These are phyloP conservation scores for Verticillium alfalfae DNA, from an alignment of 2,329 filamentous ascomycete genomes.

Conservation along the genomic window DNA sequence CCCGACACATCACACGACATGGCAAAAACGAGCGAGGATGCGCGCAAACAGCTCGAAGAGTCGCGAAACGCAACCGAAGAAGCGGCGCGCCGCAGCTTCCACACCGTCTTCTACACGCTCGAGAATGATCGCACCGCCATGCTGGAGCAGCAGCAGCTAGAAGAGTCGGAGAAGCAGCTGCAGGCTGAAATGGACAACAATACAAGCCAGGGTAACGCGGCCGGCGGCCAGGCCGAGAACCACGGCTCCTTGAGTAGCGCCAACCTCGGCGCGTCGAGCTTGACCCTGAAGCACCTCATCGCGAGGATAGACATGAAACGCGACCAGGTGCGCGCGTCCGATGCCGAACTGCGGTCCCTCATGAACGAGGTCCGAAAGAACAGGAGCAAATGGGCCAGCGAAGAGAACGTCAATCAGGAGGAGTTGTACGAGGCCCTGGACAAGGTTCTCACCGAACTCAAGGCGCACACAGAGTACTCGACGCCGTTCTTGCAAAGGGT, in stretches of 20 bases:
- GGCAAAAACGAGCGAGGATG: constrained; percentile 74
- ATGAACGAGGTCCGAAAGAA: constrained; percentile 99
- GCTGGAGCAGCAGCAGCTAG: constrained; percentile 93
- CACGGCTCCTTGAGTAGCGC: constrained; percentile 89
- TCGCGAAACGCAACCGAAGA: constrained; percentile 88
- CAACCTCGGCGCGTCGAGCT: constrained; percentile 90
- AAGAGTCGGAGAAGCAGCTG: constrained; percentile 92
- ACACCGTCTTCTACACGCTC: constrained; percentile 89
- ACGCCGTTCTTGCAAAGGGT: constrained; percentile 92
- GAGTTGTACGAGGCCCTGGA: constrained; percentile 95
- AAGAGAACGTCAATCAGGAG: constrained; percentile 95
- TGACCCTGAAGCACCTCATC: constrained; percentile 95
- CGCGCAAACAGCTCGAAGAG: constrained; percentile 88
- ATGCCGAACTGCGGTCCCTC: constrained; percentile 83
- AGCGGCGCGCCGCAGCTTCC: constrained; percentile 82
- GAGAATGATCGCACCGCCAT: constrained; percentile 95
- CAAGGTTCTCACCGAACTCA: constrained; percentile 94
- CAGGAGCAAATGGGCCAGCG: constrained; percentile 96
- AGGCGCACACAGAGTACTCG: constrained; percentile 95
- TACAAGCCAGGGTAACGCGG: constrained; percentile 42
- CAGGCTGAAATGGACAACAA: constrained; percentile 87
- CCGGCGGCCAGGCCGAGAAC: constrained; percentile 51
- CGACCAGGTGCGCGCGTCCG: constrained; percentile 82
- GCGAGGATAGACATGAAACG: constrained; percentile 91
- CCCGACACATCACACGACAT: constrained; percentile 42